Base-by-base conservation (phyloP, 83 land plant species). In the Diphasiastrum complanatum region DNA sequence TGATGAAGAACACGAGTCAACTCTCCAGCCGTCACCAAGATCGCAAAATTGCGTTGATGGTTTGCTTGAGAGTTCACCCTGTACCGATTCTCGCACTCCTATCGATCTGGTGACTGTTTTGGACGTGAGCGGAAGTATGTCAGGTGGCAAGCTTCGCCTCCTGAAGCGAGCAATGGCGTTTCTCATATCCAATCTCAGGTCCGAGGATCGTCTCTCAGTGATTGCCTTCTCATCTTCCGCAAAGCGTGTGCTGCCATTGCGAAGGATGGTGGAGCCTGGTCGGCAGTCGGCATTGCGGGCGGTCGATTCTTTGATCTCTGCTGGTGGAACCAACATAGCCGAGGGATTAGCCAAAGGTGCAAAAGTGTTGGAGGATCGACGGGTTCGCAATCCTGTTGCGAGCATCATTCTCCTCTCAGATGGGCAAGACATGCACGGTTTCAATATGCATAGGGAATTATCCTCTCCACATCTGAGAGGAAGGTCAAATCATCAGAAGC, bases 101-200 rank as follows among this genome's bases (percentile, higher is more conserved):
- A 66, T 90, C 46, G 97, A 90, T 62, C 88, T 90, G 41, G 89
- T 86, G 19, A 83, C 96, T 5, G 91, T 90, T 48, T 85, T 90
- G 67, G 96, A 90, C 75, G 78, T 83, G 18, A 90, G 97, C 60
- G 95, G 93, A 8, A 90, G 97, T 78, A 90, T 90, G 97, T 79
- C 89, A 51, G 97, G 93, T 14, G 82, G 85, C 33, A 90, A 90
- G 71, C 74, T 90, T 40, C 80, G 80, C 20, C 61, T 81, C 59
- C 69, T 90, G 33, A 86, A 85, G 70, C 69, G 74, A 23, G 88
- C 91, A 0, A 83, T 86, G 91, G 78, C 78, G 2, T 90, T 90
- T 73, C 85, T 90, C 47, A 79, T 90, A 35, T 79, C 78, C 60
- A 81, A 83, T 43, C 76, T 90, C 14, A 86, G 92, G 47, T 81